These are phyloP conservation scores for Margaritispora aquatica DNA, from an alignment of 495 filamentous ascomycete genomes.

Conservation along the genomic window DNA sequence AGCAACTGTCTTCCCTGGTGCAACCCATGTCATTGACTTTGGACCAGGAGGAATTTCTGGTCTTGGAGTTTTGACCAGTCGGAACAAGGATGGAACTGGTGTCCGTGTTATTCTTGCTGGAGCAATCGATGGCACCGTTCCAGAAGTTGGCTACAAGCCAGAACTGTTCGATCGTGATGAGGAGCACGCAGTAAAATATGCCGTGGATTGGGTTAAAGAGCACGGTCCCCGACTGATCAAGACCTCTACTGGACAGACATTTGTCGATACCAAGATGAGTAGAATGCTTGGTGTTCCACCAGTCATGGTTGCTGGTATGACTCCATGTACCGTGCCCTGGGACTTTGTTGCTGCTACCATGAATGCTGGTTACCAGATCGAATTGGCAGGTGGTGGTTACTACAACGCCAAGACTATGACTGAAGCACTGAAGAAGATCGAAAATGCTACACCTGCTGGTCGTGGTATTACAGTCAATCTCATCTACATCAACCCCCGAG, in stretches of 20 bases:
- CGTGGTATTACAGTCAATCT: constrained; percentile 91
- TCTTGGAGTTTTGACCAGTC: constrained; percentile 92
- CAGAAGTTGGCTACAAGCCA: constrained; percentile 92
- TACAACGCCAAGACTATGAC: constrained; percentile 89
- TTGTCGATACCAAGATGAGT: constrained; percentile 98
- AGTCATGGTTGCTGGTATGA: constrained; percentile 95
- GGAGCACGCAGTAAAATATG: constrained; percentile 86
- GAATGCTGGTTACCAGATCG: constrained; percentile 91
- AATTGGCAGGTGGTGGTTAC: constrained; percentile 87
- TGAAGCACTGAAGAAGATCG: constrained; percentile 82
- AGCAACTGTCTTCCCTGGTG: constrained; percentile 79
- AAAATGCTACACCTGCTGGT: constrained; percentile 78
- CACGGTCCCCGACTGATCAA: constrained; percentile 83
- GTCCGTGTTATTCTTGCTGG: constrained; percentile 93
- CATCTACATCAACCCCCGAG: constrained; percentile 93
- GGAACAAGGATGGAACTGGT: constrained; percentile 96
- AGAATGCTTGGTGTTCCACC: constrained; percentile 82
- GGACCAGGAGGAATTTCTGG: constrained; percentile 95
- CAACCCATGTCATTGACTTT: constrained; percentile 93
- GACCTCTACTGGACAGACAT: constrained; percentile 79
- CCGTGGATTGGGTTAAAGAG: constrained; percentile 97
- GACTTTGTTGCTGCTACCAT: constrained; percentile 94
- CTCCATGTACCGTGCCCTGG: constrained; percentile 87
- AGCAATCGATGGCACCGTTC: constrained; percentile 79
- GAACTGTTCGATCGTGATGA: constrained; percentile 95